Percentiles rank a stretch among this genome's conserved stretches.
Conservation (phyloP, 129 eudicot genomes). For the Centella asiatica region DNA sequence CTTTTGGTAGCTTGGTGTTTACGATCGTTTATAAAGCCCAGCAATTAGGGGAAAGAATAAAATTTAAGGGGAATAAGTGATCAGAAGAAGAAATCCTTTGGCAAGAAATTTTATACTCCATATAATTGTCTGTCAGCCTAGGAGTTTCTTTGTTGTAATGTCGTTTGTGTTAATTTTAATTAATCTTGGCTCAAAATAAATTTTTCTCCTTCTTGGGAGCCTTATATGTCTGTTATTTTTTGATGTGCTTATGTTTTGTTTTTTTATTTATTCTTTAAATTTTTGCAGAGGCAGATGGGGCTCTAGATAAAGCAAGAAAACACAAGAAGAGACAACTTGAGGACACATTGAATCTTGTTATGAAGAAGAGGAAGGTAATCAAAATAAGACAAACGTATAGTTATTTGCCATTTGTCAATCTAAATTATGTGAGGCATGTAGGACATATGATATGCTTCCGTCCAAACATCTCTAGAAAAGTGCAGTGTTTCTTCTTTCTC, state of each 20-base stretch:
- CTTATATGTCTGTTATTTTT: too few species aligned
- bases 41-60: too few species aligned
- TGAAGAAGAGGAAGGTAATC: constrained; percentile 91
- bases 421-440: too few species aligned
- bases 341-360: constrained; percentile 78
- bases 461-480: background rate
- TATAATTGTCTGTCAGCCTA: background rate
- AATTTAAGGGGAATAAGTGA: too few species aligned
- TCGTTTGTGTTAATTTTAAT: too few species aligned
- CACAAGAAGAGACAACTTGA: constrained; percentile 98
- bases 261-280: too few species aligned
- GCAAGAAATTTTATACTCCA: background rate
- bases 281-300: constrained; percentile 99
- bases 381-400: background rate
- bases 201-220: background rate
- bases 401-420: background rate
- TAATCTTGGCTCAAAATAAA: background rate
- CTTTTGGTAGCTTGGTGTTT: too few species aligned
- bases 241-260: too few species aligned
- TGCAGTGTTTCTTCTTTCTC: background rate
- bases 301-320: constrained; percentile 92
- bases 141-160: background rate
- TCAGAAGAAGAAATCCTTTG: background rate
- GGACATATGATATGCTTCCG: background rate
- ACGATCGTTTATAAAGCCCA: too few species aligned